Conservation (phyloP, 2,329 filamentous ascomycete species). For the Erysiphe pulchra region DNA sequence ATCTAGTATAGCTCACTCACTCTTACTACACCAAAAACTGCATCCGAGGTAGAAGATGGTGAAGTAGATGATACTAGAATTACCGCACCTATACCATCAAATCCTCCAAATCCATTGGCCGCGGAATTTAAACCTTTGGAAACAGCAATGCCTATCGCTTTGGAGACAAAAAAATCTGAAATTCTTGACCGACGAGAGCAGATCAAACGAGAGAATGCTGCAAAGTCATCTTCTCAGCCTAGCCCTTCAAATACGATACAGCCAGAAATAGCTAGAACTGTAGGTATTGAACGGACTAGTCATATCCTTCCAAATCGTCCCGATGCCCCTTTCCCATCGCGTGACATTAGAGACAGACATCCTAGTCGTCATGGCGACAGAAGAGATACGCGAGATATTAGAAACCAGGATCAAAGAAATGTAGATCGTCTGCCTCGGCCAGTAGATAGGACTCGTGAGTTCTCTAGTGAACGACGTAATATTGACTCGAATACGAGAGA, state of each 20-base stretch:
- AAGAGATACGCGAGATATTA: slow-evolving; percentile 9
- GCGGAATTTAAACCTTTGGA: slow-evolving; percentile 2
- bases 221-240: slow-evolving; percentile 4
- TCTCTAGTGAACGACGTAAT: slow-evolving; percentile 9
- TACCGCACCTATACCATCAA: slow-evolving; percentile 1
- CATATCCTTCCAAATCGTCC: slow-evolving; percentile 12
- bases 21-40: slow-evolving; percentile 13
- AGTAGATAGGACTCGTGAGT: slow-evolving; percentile 12
- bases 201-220: slow-evolving; percentile 9
- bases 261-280: slow-evolving; percentile 6
- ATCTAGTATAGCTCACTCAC: slow-evolving; percentile 11
- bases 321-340: slow-evolving; percentile 11
- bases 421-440: slow-evolving; percentile 8
- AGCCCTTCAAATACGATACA: slow-evolving; percentile 6
- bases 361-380: slow-evolving; percentile 10
- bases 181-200: slow-evolving; percentile 9
- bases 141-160: neutral
- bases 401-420: slow-evolving; percentile 6
- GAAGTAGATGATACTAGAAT: slow-evolving; percentile 38
- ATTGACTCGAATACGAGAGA: slow-evolving; percentile 8
- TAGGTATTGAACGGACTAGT: slow-evolving; percentile 6
- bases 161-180: slow-evolving; percentile 9
- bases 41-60: slow-evolving; percentile 39
- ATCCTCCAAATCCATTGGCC: neutral
- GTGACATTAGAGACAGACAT: slow-evolving; percentile 11